Base-by-base conservation (phyloP, 768 basidiomycete genomes). In the Phaffia australis region DNA sequence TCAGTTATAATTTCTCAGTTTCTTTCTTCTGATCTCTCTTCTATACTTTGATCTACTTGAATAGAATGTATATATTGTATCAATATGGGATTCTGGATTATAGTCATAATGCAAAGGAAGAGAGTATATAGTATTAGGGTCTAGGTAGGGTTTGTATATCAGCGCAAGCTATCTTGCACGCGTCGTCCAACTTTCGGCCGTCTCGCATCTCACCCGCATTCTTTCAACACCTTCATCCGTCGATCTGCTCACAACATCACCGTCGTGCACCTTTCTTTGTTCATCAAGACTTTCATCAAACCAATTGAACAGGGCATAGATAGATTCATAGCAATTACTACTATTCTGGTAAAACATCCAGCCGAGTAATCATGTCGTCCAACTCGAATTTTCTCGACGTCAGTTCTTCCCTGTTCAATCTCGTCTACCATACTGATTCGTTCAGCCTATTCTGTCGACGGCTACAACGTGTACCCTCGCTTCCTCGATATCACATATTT, bases 311-410 rank as follows among this genome's bases (percentile, higher is more conserved):
- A 19, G 56, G 56, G 27, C 21, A 19, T 42, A 57, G 42, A 57
- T 1, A 15, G 27, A 2, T 29, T 57, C 56, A 19, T 16, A 8
- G 21, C 14, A 29, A 30, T 27, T 4, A 18, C 29, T 27, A 2
- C 1, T 42, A 42, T 19, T 5, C 9, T 42, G 19, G 29, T 30
- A 57, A 25, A 19, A 6, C 2, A 30, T 42, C 25, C 6, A 29
- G 4, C 11, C 2, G 56, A 42, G 30, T 27, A 21, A 21, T 46
- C 21, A 60, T 60, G 59, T 62, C 50, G 60, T 61, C 59, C 32
- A 66, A 66, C 51, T 54, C 65, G 29, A 66, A 66, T 55, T 66
- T 66, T 59, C 52, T 66, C 59, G 65, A 66, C 35, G 65, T 66
- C 6, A 14, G 65, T 47, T 19, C 1, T 29, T 25, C 60, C 47